phyloP scores from a whole-genome alignment of 2,329 filamentous ascomycete species.

The Graphium sp. region DNA sequence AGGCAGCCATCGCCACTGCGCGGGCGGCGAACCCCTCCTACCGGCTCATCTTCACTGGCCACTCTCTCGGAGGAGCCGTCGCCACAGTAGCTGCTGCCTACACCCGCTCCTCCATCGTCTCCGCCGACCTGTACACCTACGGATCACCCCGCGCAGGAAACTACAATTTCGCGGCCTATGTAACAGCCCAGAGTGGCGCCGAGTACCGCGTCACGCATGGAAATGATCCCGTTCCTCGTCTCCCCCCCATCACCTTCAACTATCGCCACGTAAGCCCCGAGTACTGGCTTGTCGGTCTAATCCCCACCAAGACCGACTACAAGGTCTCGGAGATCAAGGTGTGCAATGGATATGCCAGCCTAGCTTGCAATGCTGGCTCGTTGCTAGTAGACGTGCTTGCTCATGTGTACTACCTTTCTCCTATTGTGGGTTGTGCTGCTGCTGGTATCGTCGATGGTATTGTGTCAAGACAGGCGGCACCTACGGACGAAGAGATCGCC shows the following conservation, averaged over 20 bases:
- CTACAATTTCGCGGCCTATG: slow-evolving; percentile 29
- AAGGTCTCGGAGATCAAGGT: slow-evolving; percentile 20
- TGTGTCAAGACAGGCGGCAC: slow-evolving; percentile 4
- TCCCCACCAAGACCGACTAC: slow-evolving; percentile 17
- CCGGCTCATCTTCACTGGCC: slow-evolving; percentile 42
- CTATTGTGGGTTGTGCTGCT: slow-evolving; percentile 20
- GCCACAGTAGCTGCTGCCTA: slow-evolving; percentile 41
- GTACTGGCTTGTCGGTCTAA: slow-evolving; percentile 39
- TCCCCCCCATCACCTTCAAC: slow-evolving; percentile 42
- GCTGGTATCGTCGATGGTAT: slow-evolving; percentile 4
- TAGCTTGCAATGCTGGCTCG: slow-evolving; percentile 32
- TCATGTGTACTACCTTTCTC: slow-evolving; percentile 31
- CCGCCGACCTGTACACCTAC: slow-evolving; percentile 45
- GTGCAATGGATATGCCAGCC: slow-evolving; percentile 29
- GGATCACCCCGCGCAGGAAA: slow-evolving; percentile 52
- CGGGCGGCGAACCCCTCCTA: slow-evolving; percentile 28
- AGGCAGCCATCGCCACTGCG: slow-evolving; percentile 25
- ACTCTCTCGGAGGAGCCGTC: slow-evolving; percentile 52
- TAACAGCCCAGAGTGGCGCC: slow-evolving; percentile 31
- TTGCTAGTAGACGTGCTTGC: slow-evolving; percentile 23
- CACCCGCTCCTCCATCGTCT: slow-evolving; percentile 28
- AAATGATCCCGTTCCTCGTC: slow-evolving; percentile 49
- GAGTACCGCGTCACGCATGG: slow-evolving; percentile 51
- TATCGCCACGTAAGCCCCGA: slow-evolving; percentile 55
- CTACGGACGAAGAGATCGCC: slow-evolving; percentile 19